A percentile compares a stretch with the other conserved stretches of the same genome.
Evolutionary conservation across 2,329 filamentous ascomycete species (phyloP).

Genomic region (Periglandula ipomoeae): DNA sequence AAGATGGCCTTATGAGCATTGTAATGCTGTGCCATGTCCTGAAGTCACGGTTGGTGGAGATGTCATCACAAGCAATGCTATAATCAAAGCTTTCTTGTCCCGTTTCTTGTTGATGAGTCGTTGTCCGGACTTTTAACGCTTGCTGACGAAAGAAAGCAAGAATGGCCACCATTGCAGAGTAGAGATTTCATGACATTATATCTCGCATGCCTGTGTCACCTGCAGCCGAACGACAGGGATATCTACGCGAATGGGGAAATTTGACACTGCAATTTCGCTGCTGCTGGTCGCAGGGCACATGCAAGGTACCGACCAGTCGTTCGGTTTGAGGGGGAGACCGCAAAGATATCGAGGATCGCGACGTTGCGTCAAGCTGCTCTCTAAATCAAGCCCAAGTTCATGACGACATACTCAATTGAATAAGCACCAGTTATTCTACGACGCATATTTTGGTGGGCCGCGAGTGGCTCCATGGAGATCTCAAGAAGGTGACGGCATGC

Average conservation of each 20-base stretch:
- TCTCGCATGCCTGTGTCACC: not conserved
- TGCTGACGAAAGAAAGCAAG: not conserved
- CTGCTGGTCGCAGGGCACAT: not conserved
- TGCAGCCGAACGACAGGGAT: not conserved
- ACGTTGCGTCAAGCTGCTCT: not conserved
- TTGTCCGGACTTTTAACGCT: too few species aligned
- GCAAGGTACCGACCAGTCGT: constrained; percentile 2
- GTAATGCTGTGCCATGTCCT: too few species aligned
- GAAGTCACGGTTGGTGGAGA: too few species aligned
- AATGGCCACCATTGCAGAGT: not conserved
- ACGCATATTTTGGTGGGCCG: not conserved
- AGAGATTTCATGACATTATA: not conserved
- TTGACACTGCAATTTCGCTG: not conserved
- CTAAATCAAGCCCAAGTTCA: not conserved
- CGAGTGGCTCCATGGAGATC: not conserved
- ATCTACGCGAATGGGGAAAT: not conserved
- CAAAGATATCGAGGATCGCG: not conserved
- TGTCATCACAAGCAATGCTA: not conserved
- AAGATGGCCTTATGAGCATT: too few species aligned
- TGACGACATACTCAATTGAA: not conserved
- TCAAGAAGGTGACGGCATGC: not conserved
- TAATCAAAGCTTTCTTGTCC: not conserved
- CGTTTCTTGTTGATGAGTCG: too few species aligned
- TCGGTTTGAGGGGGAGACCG: not conserved
- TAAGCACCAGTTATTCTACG: too few species aligned